A percentile compares a stretch with the other conserved stretches of the same genome.
phyloP scores from a whole-genome alignment of 2,329 filamentous ascomycete genomes.

The Xylariomycetidae sp. region DNA sequence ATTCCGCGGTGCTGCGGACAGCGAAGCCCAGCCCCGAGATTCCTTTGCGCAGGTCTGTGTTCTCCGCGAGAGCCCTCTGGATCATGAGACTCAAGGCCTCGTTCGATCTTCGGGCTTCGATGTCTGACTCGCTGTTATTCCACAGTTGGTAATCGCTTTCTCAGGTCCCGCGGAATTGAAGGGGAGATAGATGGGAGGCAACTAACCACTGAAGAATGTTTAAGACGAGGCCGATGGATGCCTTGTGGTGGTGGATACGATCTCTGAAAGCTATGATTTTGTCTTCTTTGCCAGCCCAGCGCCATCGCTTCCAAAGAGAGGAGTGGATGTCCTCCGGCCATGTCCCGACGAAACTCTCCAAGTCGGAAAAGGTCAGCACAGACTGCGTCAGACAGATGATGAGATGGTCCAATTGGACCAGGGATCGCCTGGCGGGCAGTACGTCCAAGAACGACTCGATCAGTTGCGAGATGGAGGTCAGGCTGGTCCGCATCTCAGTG shows the following conservation, averaged over 20 bases:
- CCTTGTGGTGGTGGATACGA: neutral
- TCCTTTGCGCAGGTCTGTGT: neutral
- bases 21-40: neutral
- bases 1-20: neutral
- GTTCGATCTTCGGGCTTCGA: conserved; percentile 1
- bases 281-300: neutral
- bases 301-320: neutral
- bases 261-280: neutral
- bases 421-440: neutral
- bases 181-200: neutral
- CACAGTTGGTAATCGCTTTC: neutral
- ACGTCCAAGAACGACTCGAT: neutral
- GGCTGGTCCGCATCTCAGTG: conserved; percentile 1
- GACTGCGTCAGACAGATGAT: conserved; percentile 1
- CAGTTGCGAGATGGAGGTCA: conserved; percentile 1
- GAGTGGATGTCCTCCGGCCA: conserved; percentile 1
- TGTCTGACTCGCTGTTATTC: conserved; percentile 3
- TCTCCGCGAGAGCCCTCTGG: neutral
- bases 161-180: neutral
- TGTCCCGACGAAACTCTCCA: neutral
- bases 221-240: conserved; percentile 1
- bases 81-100: neutral
- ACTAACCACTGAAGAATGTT: conserved; percentile 3
- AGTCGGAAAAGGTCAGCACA: neutral
- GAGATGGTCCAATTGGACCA: conserved; percentile 3